A percentile compares a stretch with the other conserved stretches of the same genome.
phyloP scores from a whole-genome alignment of 345 rosid species.

The Arabidopsis arenosa region DNA sequence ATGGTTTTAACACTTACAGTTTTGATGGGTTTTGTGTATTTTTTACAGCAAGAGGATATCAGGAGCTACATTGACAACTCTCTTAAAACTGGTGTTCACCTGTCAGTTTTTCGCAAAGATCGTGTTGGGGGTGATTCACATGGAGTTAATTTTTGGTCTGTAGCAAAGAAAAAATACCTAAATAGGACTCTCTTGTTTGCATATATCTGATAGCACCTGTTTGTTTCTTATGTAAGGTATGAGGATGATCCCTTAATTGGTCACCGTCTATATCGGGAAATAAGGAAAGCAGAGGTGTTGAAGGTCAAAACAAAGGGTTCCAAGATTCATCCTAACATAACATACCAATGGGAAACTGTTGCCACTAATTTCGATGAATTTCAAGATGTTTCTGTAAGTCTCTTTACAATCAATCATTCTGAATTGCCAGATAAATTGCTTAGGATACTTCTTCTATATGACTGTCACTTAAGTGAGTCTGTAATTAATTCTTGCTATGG shows the following conservation, averaged over 20 bases:
- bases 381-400: slow-evolving; percentile 79
- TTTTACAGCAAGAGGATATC: slow-evolving; percentile 94
- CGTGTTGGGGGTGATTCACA: slow-evolving; percentile 96
- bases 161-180: slow-evolving; percentile 15
- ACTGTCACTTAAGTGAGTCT: slow-evolving; percentile 21
- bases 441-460: slow-evolving; percentile 14
- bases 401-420: slow-evolving; percentile 3
- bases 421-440: slow-evolving; percentile 12
- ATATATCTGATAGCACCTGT: slow-evolving; percentile 32
- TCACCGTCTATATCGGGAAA: slow-evolving; percentile 94
- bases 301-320: slow-evolving; percentile 87
- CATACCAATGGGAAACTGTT: slow-evolving; percentile 97
- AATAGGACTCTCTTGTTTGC: slow-evolving; percentile 16
- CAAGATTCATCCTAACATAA: slow-evolving; percentile 61
- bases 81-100: slow-evolving; percentile 80
- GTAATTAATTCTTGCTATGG: slow-evolving; percentile 3
- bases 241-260: slow-evolving; percentile 94
- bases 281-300: slow-evolving; percentile 78
- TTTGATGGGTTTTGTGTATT: slow-evolving; percentile 31
- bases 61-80: slow-evolving; percentile 89
- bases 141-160: slow-evolving; percentile 92
- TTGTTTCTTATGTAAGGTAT: slow-evolving; percentile 66
- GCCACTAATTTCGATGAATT: slow-evolving; percentile 98
- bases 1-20: slow-evolving; percentile 9
- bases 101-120: slow-evolving; percentile 85